A percentile compares a stretch with the other conserved stretches of the same genome.
Evolutionary conservation across 2,329 filamentous ascomycete genomes (phyloP).

Genomic region (Aspergillus bombycis): DNA sequence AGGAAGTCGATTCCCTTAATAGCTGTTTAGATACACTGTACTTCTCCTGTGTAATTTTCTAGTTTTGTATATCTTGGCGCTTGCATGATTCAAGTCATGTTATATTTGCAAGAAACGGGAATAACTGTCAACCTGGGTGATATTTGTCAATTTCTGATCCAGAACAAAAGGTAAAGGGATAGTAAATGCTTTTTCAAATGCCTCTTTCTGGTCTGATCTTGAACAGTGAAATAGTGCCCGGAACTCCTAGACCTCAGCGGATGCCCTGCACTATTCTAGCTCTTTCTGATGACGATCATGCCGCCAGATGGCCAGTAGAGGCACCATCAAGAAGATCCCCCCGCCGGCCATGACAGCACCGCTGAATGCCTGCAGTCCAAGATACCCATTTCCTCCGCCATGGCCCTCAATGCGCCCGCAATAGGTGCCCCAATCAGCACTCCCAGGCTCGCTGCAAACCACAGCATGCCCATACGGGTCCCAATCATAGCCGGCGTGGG

Average conservation of each 20-base stretch:
- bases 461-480: slow-evolving; percentile 16
- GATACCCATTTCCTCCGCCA: not conserved
- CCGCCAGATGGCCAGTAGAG: slow-evolving; percentile 4
- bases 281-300: not conserved
- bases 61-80: no score
- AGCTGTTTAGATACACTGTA: no score
- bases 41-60: no score
- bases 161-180: not conserved
- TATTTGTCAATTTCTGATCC: no score
- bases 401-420: slow-evolving; percentile 7
- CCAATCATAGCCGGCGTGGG: slow-evolving; percentile 8
- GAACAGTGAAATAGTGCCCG: not conserved
- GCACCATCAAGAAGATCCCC: slow-evolving; percentile 2
- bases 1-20: no score
- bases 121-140: no score
- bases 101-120: no score
- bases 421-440: slow-evolving; percentile 15
- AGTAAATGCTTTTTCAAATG: not conserved
- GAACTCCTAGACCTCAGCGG: not conserved
- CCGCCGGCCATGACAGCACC: slow-evolving; percentile 4
- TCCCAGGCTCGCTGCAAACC: slow-evolving; percentile 11
- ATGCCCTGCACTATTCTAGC: not conserved
- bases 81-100: no score
- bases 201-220: not conserved
- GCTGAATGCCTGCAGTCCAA: slow-evolving; percentile 12